These are phyloP conservation scores for Apium graveolens DNA, from an alignment of 129 eudicot genomes.

Conservation along the genomic window DNA sequence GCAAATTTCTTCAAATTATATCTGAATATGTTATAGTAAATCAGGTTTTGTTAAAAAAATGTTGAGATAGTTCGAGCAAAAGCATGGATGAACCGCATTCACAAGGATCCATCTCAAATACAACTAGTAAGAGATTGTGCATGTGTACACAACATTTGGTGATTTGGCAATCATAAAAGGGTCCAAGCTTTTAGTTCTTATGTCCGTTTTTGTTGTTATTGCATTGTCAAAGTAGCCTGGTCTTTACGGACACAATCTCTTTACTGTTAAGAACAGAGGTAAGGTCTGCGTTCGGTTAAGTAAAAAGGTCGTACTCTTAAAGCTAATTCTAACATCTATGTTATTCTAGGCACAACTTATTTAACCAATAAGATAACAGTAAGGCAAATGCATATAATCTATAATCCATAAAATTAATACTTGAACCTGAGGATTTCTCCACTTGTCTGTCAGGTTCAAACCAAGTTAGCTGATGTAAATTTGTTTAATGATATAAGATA, in stretches of 20 bases:
- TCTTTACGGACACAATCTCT: background rate
- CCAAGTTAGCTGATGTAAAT: background rate
- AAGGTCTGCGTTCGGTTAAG: background rate
- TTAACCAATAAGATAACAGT: background rate
- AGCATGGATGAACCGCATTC: background rate
- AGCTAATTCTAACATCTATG: background rate
- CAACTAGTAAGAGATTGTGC: no score
- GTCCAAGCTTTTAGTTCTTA: background rate
- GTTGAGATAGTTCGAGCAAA: no score
- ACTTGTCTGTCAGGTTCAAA: constrained; percentile 6
- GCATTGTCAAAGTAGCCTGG: background rate
- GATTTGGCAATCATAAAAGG: background rate
- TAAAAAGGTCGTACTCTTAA: background rate
- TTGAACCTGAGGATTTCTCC: background rate
- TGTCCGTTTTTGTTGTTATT: no score
- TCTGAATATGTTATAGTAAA: no score
- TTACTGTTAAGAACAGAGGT: background rate
- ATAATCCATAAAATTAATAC: background rate
- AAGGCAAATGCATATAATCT: background rate
- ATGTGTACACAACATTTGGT: no score
- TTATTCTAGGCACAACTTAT: background rate
- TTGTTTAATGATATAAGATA: background rate
- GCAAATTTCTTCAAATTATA: no score
- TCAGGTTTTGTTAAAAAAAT: no score
- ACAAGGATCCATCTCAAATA: no score